These are phyloP conservation scores for Pichia sp. DNA, from an alignment of 1,139 yeast genomes.

Conservation along the genomic window DNA sequence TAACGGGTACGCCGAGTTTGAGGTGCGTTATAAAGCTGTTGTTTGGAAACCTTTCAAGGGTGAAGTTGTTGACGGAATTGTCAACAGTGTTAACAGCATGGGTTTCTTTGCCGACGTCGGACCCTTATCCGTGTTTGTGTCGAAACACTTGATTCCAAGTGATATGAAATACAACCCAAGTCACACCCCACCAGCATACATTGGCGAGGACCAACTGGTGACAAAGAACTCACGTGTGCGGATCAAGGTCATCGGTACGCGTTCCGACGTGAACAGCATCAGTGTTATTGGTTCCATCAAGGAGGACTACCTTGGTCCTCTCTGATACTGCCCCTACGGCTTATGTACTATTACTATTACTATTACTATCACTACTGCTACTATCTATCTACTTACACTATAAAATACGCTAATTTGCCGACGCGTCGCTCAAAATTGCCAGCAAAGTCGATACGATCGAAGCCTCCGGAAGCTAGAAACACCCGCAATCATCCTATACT, in stretches of 20 bases:
- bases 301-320: conserved; percentile 92
- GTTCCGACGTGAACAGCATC: conserved; percentile 95
- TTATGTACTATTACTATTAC: not conserved
- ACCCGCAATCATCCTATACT: no score
- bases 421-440: no score
- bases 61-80: conserved; percentile 96
- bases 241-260: conserved; percentile 92
- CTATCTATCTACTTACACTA: no score
- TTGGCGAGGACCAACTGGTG: conserved; percentile 89
- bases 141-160: conserved; percentile 89
- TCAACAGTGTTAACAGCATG: conserved; percentile 89
- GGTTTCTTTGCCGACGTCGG: conserved; percentile 99
- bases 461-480: no score
- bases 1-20: conserved; percentile 91
- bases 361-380: no score
- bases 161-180: conserved; percentile 94
- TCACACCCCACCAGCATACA: conserved; percentile 98
- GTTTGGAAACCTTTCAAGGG: conserved; percentile 99
- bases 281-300: conserved; percentile 97
- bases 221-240: conserved; percentile 92
- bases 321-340: conserved; percentile 29
- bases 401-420: no score
- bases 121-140: conserved; percentile 89
- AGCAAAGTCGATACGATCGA: not conserved
- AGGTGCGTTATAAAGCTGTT: conserved; percentile 91